Conservation (phyloP, 345 rosid genomes). For the Arabidopsis suecica region DNA sequence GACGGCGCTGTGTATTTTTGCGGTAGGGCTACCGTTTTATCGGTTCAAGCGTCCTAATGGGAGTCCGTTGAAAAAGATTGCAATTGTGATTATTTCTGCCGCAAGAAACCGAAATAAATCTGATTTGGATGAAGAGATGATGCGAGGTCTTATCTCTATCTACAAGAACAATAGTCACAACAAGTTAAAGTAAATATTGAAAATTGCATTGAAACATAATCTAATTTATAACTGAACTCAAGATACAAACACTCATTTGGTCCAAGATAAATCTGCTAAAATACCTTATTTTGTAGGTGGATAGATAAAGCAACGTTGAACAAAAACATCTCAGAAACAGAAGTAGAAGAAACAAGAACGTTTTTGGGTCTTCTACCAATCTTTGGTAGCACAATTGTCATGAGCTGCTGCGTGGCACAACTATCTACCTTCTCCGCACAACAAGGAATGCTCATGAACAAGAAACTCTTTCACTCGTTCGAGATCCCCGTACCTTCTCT, state of each 20-base stretch:
- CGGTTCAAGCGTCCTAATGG: conserved; percentile 52
- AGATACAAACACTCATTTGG: neutral
- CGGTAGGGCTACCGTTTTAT: conserved; percentile 50
- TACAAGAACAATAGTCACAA: conserved; percentile 1
- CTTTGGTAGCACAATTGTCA: conserved; percentile 57
- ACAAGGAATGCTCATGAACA: conserved; percentile 59
- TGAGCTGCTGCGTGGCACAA: conserved; percentile 65
- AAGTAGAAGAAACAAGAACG: conserved; percentile 54
- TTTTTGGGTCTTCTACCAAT: conserved; percentile 59
- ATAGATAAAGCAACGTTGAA: conserved; percentile 51
- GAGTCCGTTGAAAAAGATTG: conserved; percentile 49
- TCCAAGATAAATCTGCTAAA: neutral
- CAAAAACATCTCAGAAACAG: conserved; percentile 29
- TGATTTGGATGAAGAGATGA: conserved; percentile 7
- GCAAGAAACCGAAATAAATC: conserved; percentile 44
- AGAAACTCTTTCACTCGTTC: conserved; percentile 41
- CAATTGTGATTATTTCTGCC: conserved; percentile 52
- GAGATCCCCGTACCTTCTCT: conserved; percentile 58
- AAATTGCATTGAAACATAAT: neutral
- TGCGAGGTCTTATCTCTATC: conserved; percentile 3
- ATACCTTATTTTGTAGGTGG: conserved; percentile 41
- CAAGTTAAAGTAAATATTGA: conserved; percentile 46
- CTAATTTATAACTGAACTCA: neutral
- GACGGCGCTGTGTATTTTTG: conserved; percentile 47
- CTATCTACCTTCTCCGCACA: conserved; percentile 58